Percentiles rank a stretch among this genome's conserved stretches.
These are phyloP conservation scores for Pseudocercospora ulei DNA, from an alignment of 2,329 filamentous ascomycete species.

Conservation along the genomic window DNA sequence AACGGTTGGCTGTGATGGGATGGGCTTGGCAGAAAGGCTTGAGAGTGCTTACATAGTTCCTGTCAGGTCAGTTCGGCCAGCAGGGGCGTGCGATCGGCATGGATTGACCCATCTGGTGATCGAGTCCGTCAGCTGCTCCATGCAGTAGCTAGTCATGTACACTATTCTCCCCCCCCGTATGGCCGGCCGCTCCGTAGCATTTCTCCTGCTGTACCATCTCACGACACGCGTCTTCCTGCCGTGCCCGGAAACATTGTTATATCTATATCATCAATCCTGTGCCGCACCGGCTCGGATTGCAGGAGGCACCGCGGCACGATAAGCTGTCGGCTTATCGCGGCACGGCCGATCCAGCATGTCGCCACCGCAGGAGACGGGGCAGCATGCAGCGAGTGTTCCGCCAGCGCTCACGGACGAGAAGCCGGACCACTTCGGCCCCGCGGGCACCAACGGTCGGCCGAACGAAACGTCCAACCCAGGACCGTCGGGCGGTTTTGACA, in stretches of 20 bases:
- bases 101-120: too few species aligned
- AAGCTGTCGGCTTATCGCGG: constrained; percentile 8
- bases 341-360: constrained; percentile 8
- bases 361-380: constrained; percentile 1
- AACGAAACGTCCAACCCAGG: constrained; percentile 18
- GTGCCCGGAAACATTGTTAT: constrained; percentile 7
- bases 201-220: background rate
- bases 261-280: too few species aligned
- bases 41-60: too few species aligned
- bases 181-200: background rate
- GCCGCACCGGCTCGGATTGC: constrained; percentile 4
- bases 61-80: too few species aligned
- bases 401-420: constrained; percentile 9
- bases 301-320: constrained; percentile 2
- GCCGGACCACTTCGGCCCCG: constrained; percentile 4
- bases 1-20: too few species aligned
- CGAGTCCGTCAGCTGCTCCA: too few species aligned
- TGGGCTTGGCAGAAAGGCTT: too few species aligned
- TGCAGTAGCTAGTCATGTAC: constrained; percentile 1
- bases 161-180: background rate
- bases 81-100: too few species aligned
- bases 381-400: constrained; percentile 1
- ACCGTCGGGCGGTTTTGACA: constrained; percentile 69
- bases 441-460: constrained; percentile 13
- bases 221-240: constrained; percentile 8